Percentiles rank a stretch among this genome's conserved stretches.
phyloP scores from a whole-genome alignment of 441 rosid genomes.

The Daphne laureola region DNA sequence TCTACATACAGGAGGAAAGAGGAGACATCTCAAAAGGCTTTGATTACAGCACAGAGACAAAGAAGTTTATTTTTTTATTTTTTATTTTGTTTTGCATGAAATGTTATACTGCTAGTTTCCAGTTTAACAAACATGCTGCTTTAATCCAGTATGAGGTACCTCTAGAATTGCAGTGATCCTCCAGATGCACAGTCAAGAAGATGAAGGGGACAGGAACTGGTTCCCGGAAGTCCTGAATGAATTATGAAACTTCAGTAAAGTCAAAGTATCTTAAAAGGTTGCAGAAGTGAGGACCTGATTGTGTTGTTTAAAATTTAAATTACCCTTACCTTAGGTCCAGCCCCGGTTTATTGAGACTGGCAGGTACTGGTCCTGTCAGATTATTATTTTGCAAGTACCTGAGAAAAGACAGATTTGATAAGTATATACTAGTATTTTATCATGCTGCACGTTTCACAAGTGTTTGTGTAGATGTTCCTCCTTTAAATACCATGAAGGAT shows the following conservation, averaged over 20 bases:
- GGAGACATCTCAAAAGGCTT: too few species aligned
- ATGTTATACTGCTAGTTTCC: too few species aligned
- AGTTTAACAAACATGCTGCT: too few species aligned
- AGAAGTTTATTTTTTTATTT: too few species aligned
- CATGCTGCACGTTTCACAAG: too few species aligned
- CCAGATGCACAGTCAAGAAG: conserved; percentile 26
- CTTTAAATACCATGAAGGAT: too few species aligned
- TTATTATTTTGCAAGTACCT: conserved; percentile 83
- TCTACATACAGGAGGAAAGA: too few species aligned
- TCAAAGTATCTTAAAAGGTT: conserved; percentile 9
- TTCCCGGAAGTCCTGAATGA: conserved; percentile 52
- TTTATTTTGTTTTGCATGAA: too few species aligned
- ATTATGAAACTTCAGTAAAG: conserved; percentile 14
- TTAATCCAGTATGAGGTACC: too few species aligned
- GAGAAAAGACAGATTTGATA: conserved; percentile 17
- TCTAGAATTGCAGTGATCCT: conserved; percentile 11
- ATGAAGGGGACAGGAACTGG: conserved; percentile 35
- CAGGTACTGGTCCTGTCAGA: conserved; percentile 59
- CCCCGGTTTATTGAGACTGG: conserved; percentile 43
- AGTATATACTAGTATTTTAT: too few species aligned
- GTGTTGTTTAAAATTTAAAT: conserved; percentile 6
- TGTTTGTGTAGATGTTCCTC: too few species aligned
- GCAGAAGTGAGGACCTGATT: neutral
- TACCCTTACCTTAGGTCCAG: conserved; percentile 42
- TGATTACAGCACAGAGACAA: too few species aligned